Percentiles rank a stretch among this genome's conserved stretches.
These are phyloP conservation scores for Oryza punctata DNA, from an alignment of 176 grass and related monocot genomes.

Conservation along the genomic window DNA sequence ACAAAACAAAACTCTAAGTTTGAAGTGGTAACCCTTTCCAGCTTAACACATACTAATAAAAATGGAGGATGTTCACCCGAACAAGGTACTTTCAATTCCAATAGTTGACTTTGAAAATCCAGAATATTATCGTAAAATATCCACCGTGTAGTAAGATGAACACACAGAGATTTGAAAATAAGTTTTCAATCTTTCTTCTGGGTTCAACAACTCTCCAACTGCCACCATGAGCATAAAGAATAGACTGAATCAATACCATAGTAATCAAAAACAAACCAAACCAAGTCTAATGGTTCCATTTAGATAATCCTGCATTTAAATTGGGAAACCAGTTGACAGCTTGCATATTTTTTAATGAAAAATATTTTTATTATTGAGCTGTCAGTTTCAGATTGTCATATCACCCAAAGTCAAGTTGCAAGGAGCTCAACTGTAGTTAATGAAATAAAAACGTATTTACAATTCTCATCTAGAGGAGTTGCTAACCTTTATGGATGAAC, in stretches of 20 bases:
- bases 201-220: not conserved
- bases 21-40: not conserved
- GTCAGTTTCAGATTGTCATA: constrained; percentile 10
- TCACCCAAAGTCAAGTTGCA: not conserved
- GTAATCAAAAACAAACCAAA: not conserved
- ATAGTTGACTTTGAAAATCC: not conserved
- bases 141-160: not conserved
- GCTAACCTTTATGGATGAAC: not conserved
- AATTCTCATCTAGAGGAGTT: not conserved
- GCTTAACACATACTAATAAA: not conserved
- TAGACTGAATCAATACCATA: constrained; percentile 1
- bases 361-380: not conserved
- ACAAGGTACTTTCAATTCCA: not conserved
- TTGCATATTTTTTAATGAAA: not conserved
- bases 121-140: not conserved
- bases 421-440: not conserved
- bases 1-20: not conserved
- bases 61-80: not conserved
- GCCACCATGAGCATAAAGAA: not conserved
- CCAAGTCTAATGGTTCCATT: not conserved
- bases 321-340: constrained; percentile 17
- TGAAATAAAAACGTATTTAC: not conserved
- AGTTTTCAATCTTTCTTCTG: not conserved
- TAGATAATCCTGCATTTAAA: not conserved
- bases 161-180: not conserved